phyloP scores from a whole-genome alignment of 371 early-diverging fungal genomes.

The Mortierella sp. region DNA sequence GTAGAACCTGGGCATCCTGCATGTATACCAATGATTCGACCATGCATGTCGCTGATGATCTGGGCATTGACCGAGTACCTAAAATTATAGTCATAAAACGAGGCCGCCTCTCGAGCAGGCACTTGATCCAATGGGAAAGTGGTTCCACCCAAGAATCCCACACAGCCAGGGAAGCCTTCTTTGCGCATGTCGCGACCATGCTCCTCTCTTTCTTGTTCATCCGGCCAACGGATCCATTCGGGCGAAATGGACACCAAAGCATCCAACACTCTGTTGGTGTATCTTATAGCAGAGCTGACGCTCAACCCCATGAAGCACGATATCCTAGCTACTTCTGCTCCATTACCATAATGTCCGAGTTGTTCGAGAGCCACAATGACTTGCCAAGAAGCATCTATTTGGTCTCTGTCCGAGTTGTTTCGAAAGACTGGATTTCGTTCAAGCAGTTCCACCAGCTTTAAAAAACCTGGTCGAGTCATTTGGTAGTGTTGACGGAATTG shows the following conservation, averaged over 20 bases:
- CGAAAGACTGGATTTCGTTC: slow-evolving; percentile 2
- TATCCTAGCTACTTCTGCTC: neutral
- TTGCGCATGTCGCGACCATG: slow-evolving; percentile 8
- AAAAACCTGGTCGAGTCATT: slow-evolving; percentile 2
- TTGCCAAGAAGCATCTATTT: slow-evolving; percentile 9
- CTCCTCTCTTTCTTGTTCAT: slow-evolving; percentile 2
- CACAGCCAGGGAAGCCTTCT: slow-evolving; percentile 26
- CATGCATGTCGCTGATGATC: slow-evolving; percentile 12
- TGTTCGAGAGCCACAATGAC: slow-evolving; percentile 3
- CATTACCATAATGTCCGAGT: slow-evolving; percentile 5
- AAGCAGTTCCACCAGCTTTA: neutral
- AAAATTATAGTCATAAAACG: no score
- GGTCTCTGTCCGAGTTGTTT: neutral
- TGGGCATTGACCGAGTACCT: slow-evolving; percentile 20
- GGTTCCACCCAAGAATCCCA: slow-evolving; percentile 22
- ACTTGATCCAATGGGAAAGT: slow-evolving; percentile 10
- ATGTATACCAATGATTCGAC: slow-evolving; percentile 7
- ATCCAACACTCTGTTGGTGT: slow-evolving; percentile 3
- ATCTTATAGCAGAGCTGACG: neutral
- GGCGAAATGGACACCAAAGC: slow-evolving; percentile 5
- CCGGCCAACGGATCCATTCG: slow-evolving; percentile 8
- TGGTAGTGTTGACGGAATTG: no score
- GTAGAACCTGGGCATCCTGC: slow-evolving; percentile 15
- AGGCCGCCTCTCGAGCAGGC: no score
- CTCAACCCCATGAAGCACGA: neutral